Evolutionary conservation across 306 rosid species (phyloP), one percentile per base, ranked within the genome.

Genomic region (Sicyos baderoa): DNA sequence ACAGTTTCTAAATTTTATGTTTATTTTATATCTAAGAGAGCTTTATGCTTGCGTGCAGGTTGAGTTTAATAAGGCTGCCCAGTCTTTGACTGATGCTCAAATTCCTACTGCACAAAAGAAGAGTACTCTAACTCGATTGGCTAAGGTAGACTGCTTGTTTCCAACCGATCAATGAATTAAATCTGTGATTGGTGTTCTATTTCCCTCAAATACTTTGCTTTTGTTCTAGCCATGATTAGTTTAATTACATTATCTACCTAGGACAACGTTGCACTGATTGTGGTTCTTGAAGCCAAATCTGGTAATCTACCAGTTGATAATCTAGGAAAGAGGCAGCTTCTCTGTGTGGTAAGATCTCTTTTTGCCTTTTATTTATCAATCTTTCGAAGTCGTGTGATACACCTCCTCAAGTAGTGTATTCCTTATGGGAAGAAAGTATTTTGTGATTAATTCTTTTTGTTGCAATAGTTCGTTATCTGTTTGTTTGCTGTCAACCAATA

Each of bases 241-340:
- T 64, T n/a, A 61, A 54, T 49, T 64, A 48, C 51, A 69, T 79
- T 73, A 17, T 74, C 63, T 74, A 45, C 49, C 62, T 75, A 93
- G 99, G 99, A 93, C 81, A 90, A 90, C 77, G 91, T 93, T 86
- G 99, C 99, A 7, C 87, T 93, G 27, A 90, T 93, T 64, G 94
- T 90, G 61, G 99, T 89, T 77, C 85, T 93, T 62, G 99, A 93
- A 93, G 86, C 96, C 13, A 89, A 93, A 83, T 91, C 82, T 77
- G 85, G 82, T 75, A 87, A 82, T 75, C 99, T 84, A 77, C 88
- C 83, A 63, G 88, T 77, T 84, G 96, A 93, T 75, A 86, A 71
- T 84, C 89, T 84, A 57, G 97, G 97, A 79, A 90, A 93, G 82
- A 87, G 91, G 54, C 99, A 93, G 77, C 99, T 93, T 73, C 88